Evolutionary conservation across 2,329 filamentous ascomycete genomes (phyloP).

Genomic region (Hirsutella thompsonii): DNA sequence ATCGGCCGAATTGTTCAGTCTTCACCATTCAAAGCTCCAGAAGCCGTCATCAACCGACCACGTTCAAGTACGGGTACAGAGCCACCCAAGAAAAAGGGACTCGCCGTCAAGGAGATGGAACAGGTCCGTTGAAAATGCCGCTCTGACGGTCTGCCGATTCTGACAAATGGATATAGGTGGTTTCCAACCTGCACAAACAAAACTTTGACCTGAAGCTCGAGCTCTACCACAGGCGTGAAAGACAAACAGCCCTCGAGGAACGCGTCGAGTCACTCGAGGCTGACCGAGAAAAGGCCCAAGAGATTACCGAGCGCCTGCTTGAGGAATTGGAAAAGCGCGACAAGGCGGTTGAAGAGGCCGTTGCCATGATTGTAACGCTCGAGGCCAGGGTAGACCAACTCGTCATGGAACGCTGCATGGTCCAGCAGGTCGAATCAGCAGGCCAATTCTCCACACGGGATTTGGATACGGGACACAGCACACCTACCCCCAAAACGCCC

Average conservation of each 20-base stretch:
- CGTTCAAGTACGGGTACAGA: constrained; percentile 29
- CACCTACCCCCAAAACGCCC: constrained; percentile 8
- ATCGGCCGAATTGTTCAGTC: constrained; percentile 20
- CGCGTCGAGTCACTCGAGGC: constrained; percentile 40
- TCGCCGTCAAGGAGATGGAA: constrained; percentile 58
- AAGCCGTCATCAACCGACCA: constrained; percentile 24
- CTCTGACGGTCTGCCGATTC: constrained; percentile 2
- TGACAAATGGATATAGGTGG: constrained; percentile 27
- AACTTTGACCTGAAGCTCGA: constrained; percentile 69
- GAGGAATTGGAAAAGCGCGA: constrained; percentile 54
- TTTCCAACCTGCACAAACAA: constrained; percentile 59
- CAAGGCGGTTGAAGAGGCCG: constrained; percentile 57
- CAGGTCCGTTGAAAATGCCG: constrained; percentile 28
- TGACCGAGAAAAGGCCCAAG: constrained; percentile 39
- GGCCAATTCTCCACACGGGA: constrained; percentile 19
- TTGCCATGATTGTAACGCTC: constrained; percentile 53
- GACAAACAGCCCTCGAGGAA: constrained; percentile 45
- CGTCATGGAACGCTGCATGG: constrained; percentile 38
- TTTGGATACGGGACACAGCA: constrained; percentile 14
- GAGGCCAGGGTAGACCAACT: constrained; percentile 47
- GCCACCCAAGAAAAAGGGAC: constrained; percentile 32
- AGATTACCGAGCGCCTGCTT: constrained; percentile 45
- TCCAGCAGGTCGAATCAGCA: constrained; percentile 34
- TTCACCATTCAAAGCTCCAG: constrained; percentile 24
- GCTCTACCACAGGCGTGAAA: constrained; percentile 54